Evolutionary conservation across 768 basidiomycete genomes (phyloP).

Genomic region (Trametes gibbosa): DNA sequence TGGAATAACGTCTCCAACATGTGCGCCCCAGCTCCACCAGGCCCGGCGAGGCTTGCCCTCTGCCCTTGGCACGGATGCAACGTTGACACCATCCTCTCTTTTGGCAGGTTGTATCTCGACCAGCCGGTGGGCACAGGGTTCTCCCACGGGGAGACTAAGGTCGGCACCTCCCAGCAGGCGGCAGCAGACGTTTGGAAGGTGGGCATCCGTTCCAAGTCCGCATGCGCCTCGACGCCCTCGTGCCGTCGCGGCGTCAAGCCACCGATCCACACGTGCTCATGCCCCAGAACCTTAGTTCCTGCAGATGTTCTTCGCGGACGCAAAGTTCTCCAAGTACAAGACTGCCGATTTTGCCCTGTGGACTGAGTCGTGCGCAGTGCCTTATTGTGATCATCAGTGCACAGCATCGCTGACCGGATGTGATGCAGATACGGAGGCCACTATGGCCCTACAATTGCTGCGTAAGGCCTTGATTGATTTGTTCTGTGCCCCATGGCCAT

Average conservation of each 20-base stretch:
- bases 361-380: slow-evolving; percentile 52
- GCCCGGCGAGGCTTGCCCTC: background rate
- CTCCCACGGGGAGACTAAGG: slow-evolving; percentile 50
- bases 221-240: background rate
- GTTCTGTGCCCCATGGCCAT: background rate
- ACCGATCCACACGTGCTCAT: background rate
- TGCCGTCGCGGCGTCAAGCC: background rate
- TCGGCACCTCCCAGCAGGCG: slow-evolving; percentile 53
- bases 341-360: slow-evolving; percentile 52
- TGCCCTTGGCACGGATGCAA: background rate
- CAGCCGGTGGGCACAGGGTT: slow-evolving; percentile 64
- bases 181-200: slow-evolving; percentile 56
- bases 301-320: slow-evolving; percentile 59
- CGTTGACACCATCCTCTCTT: background rate
- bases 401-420: slow-evolving; percentile 13
- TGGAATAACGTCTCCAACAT: slow-evolving; percentile 60
- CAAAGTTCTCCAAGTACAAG: slow-evolving; percentile 48
- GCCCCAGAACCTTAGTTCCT: slow-evolving; percentile 37
- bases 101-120: slow-evolving; percentile 49
- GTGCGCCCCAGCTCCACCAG: slow-evolving; percentile 18
- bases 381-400: slow-evolving; percentile 6
- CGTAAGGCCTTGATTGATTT: slow-evolving; percentile 22
- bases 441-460: slow-evolving; percentile 39
- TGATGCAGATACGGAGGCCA: slow-evolving; percentile 35
- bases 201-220: slow-evolving; percentile 2